Percentiles rank a stretch among this genome's conserved stretches.
Evolutionary conservation across 805 yeast species (phyloP).

Genomic region (Lachancea cidri): DNA sequence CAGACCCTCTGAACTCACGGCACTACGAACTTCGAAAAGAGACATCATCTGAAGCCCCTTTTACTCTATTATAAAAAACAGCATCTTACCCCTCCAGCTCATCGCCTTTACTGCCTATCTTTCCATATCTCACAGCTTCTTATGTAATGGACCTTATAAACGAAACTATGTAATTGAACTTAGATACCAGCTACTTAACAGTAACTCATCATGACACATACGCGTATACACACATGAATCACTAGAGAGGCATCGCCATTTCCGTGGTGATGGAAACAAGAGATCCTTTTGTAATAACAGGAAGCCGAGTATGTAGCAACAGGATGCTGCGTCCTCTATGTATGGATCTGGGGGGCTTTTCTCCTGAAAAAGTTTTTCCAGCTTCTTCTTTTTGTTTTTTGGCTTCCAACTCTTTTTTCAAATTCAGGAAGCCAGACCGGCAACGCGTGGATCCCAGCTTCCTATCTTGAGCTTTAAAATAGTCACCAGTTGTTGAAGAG

Average conservation of each 20-base stretch:
- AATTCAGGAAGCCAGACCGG: conserved; percentile 9
- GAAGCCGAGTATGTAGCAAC: neutral
- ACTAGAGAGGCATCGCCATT: neutral
- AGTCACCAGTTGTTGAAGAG: neutral
- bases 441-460: conserved; percentile 5
- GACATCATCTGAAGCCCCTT: too few species aligned
- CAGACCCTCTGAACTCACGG: too few species aligned
- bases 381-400: conserved; percentile 1
- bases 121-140: too few species aligned
- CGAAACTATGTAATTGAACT: too few species aligned
- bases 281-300: neutral
- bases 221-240: too few species aligned
- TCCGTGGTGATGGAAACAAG: neutral
- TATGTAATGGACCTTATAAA: too few species aligned
- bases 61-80: too few species aligned
- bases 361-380: neutral
- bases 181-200: too few species aligned
- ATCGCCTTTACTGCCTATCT: too few species aligned
- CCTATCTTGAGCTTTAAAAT: neutral
- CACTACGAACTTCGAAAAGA: too few species aligned
- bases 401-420: conserved; percentile 1
- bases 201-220: too few species aligned
- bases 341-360: conserved; percentile 1
- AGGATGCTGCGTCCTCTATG: neutral
- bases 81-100: too few species aligned